Base-by-base conservation (phyloP, 768 basidiomycete genomes). In the Rhizopogon vinicolor region DNA sequence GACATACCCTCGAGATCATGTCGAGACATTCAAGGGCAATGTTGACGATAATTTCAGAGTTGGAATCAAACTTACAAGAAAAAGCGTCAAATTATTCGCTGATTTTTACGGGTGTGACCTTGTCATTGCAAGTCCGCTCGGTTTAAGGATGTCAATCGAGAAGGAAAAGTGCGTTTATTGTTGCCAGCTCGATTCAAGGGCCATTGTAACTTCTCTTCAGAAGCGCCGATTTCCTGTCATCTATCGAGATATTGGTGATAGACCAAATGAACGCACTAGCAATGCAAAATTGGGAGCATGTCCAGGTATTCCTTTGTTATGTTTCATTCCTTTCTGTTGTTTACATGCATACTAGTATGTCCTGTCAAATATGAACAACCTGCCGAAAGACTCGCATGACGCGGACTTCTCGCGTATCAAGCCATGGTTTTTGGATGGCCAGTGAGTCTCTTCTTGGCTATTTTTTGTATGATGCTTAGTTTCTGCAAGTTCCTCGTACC, bases 251-350 rank as follows among this genome's bases (percentile, higher is more conserved):
- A 5, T 72, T 93, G 19, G 73, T 98, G n/a, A 78, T 92, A 14
- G 97, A 98, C 68, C 94, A 97, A 64, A 77, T 92, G 76, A 93
- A 98, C 68, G 88, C 88, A 3, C 80, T 98, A 62, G 81, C 84
- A 3, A 98, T 98, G 97, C 97, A 98, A 74, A 99, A 99, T 63
- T 99, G 97, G 97, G 94, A 98, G 40, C 97, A 98, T 65, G 80
- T 95, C 18, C 91, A 97, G 79, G 95, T 92, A 65, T 37, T 77
- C 64, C 16, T 13, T 4, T 3, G 7, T 29, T 7, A 37, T 41
- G 2, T 28, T 31, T 35, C 41, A 12, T 43, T 22, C 44, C 42
- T 13, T 28, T 41, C 8, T 14, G 29, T 40, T n/a, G 13, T 2
- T 39, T 19, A 4, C 5, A 57, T 29, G 35, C 22, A 35, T 28